These are phyloP conservation scores for Vanrija humicola DNA, from an alignment of 1,284 basidiomycete genomes.

Conservation along the genomic window DNA sequence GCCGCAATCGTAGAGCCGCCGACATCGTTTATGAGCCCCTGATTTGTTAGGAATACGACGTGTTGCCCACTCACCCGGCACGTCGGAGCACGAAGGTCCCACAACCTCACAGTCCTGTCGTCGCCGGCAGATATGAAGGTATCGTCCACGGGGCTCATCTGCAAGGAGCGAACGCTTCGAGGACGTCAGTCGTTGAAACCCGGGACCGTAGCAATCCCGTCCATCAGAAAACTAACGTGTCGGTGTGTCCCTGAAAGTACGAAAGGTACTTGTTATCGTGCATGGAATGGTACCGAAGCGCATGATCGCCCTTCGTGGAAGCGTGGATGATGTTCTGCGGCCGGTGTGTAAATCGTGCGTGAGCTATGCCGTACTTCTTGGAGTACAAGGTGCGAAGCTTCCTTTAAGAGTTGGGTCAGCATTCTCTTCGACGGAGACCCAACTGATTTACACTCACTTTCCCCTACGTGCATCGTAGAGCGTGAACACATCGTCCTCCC, in stretches of 20 bases:
- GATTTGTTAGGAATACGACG: not conserved
- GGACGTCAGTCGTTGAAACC: not conserved
- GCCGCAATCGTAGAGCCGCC: slow-evolving; percentile 72
- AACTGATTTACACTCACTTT: slow-evolving; percentile 65
- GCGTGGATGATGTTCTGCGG: slow-evolving; percentile 80
- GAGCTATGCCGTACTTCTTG: slow-evolving; percentile 93
- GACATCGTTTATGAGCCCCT: slow-evolving; percentile 54
- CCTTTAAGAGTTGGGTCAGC: slow-evolving; percentile 49
- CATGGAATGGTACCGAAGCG: slow-evolving; percentile 87
- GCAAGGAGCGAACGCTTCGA: slow-evolving; percentile 72
- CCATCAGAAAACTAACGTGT: slow-evolving; percentile 48
- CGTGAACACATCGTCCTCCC: slow-evolving; percentile 89
- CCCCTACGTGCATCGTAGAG: slow-evolving; percentile 84
- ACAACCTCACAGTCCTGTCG: slow-evolving; percentile 92
- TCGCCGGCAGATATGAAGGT: slow-evolving; percentile 91
- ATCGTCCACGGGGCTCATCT: slow-evolving; percentile 89
- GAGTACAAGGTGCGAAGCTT: slow-evolving; percentile 75
- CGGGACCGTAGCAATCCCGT: not conserved
- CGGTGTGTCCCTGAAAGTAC: slow-evolving; percentile 93
- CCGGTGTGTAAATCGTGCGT: slow-evolving; percentile 91
- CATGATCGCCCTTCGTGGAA: slow-evolving; percentile 85
- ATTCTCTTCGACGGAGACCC: not conserved
- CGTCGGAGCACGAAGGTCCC: slow-evolving; percentile 80
- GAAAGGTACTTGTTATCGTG: slow-evolving; percentile 94
- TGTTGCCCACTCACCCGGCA: slow-evolving; percentile 57